These are phyloP conservation scores for Penicillium hesseltinei DNA, from an alignment of 2,329 filamentous ascomycete species.

Conservation along the genomic window DNA sequence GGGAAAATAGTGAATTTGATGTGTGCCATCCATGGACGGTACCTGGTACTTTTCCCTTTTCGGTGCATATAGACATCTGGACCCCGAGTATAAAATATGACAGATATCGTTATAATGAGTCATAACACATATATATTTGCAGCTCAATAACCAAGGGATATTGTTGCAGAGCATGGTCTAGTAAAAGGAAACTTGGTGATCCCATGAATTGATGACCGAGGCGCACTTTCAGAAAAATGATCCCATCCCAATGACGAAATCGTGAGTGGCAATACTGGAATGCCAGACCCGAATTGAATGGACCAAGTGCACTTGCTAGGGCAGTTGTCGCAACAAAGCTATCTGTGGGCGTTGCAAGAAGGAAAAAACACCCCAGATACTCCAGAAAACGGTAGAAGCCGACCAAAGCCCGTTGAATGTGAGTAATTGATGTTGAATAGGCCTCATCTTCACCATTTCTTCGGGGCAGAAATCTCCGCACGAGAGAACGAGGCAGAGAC, in stretches of 20 bases:
- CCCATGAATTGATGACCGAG: not conserved
- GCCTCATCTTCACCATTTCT: conserved; percentile 39
- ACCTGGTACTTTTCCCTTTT: not conserved
- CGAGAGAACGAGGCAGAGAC: conserved; percentile 52
- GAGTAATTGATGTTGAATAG: not conserved
- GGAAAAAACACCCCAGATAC: not conserved
- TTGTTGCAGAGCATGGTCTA: not conserved
- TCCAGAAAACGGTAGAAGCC: not conserved
- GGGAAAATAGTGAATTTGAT: not conserved
- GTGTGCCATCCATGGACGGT: not conserved
- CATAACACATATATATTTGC: not conserved
- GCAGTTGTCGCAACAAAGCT: not conserved
- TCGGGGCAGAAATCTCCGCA: conserved; percentile 49
- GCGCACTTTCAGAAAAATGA: not conserved
- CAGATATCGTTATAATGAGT: not conserved
- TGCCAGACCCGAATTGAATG: not conserved
- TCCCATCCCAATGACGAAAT: not conserved
- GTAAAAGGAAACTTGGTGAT: not conserved
- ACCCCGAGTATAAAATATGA: not conserved
- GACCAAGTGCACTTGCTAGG: not conserved
- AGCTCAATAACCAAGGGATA: not conserved
- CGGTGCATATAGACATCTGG: not conserved
- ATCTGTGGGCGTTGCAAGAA: not conserved
- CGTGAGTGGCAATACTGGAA: not conserved
- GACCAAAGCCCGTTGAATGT: no score